Evolutionary conservation across 2,329 filamentous ascomycete genomes (phyloP).

Genomic region (Rhinocladiella similis): DNA sequence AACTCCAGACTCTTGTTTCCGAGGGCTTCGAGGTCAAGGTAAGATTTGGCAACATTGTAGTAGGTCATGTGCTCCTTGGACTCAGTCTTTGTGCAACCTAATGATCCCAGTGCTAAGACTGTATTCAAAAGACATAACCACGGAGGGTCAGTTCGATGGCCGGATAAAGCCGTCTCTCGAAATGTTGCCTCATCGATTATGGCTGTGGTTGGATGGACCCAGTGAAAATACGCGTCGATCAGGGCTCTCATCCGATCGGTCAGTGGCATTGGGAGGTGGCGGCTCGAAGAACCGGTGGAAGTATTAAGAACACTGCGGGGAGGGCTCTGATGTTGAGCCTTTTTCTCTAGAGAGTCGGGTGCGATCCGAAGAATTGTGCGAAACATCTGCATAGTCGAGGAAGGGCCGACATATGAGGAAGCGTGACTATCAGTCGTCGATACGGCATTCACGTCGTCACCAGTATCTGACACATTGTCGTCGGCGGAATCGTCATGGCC

Average conservation of each 20-base stretch:
- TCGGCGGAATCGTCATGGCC: background rate
- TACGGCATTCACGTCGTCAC: conserved; percentile 15
- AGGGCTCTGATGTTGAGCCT: conserved; percentile 1
- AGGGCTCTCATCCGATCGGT: conserved; percentile 1
- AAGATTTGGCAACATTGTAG: conserved; percentile 23
- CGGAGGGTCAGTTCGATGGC: conserved; percentile 17
- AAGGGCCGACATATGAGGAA: conserved; percentile 15
- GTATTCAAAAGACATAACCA: conserved; percentile 31
- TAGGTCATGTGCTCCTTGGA: conserved; percentile 21
- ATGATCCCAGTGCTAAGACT: conserved; percentile 28
- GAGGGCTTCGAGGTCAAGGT: conserved; percentile 26
- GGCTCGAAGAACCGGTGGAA: background rate
- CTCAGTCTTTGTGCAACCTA: conserved; percentile 22
- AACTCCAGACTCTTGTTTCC: conserved; percentile 25
- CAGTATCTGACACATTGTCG: conserved; percentile 1
- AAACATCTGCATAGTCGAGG: conserved; percentile 19
- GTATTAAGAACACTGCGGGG: conserved; percentile 3
- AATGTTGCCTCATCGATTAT: conserved; percentile 28
- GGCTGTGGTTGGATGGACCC: conserved; percentile 25
- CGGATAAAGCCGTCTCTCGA: conserved; percentile 16
- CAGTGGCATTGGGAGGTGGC: conserved; percentile 3
- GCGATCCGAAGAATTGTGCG: conserved; percentile 15
- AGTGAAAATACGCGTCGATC: conserved; percentile 28
- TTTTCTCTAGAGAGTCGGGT: conserved; percentile 6
- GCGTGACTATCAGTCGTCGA: conserved; percentile 8